Evolutionary conservation across 2,329 filamentous ascomycete species (phyloP), one percentile per base, ranked within the genome.

Genomic region (Diaporthe australafricana): DNA sequence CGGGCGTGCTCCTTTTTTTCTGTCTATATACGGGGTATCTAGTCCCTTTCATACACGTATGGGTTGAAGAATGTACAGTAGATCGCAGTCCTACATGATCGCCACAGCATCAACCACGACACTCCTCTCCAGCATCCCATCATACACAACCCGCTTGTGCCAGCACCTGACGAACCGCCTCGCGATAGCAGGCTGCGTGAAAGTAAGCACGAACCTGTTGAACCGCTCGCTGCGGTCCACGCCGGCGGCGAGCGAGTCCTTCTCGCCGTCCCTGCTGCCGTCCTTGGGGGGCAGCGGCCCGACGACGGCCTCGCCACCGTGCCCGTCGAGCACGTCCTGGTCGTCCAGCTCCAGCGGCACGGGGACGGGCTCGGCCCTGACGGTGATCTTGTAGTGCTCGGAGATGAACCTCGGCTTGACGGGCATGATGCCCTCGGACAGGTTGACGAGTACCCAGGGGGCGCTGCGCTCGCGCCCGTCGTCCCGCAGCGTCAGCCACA

Each of bases 101-200:
- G 75, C 76, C 11, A 77, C 75, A 5, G 77, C 76, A 66, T 81
- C 75, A 16, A 81, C 75, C n/a, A 76, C 47, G 66, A 78, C 74
- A 0, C 63, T 68, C 68, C 75, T 73, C 25, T 70, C 69, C 8
- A 73, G 75, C 72, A 72, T 57, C 38, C 56, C 76, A 60, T 77
- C 74, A 42, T 74, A 45, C 3, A 86, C 75, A 70, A 80, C 77
- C 70, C 83, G 78, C 30, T 80, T 80, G 75, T 86, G 84, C 84
- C 84, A 86, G 66, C 74, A 72, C 72, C 85, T 79, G 38, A 84
- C 84, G 74, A 88, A 88, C 68, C 86, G 82, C 68, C 83, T 84
- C 25, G 89, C 89, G 73, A 89, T 88, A 12, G 82, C 81, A 63
- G 85, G 81, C n/a, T 87, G 87, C 17, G 83, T 77, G 73, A 93